A percentile compares a stretch with the other conserved stretches of the same genome.
Conservation (phyloP, 805 yeast species). For the Metschnikowia baotianmanensis region DNA sequence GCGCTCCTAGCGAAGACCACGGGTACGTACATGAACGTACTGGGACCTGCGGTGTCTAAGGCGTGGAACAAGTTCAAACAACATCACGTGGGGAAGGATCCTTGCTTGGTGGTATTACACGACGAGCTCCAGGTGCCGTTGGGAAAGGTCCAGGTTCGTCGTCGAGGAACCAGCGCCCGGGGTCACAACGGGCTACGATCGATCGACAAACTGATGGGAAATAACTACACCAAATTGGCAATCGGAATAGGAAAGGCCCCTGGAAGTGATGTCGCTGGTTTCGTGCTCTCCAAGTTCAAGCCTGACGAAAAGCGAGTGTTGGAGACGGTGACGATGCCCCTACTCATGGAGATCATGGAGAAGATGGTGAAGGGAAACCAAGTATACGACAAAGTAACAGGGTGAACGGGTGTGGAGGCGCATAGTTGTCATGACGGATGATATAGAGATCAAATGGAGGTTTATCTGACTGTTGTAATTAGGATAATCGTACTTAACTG, state of each 20-base stretch:
- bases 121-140: conserved; percentile 71
- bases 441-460: too few species aligned
- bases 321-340: conserved; percentile 39
- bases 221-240: conserved; percentile 60
- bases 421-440: neutral
- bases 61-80: conserved; percentile 40
- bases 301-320: conserved; percentile 43
- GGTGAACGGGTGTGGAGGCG: neutral
- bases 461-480: too few species aligned
- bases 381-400: conserved; percentile 8
- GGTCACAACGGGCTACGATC: conserved; percentile 86
- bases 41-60: conserved; percentile 56
- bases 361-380: conserved; percentile 26
- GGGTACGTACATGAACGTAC: conserved; percentile 65
- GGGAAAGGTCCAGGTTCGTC: conserved; percentile 65
- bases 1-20: conserved; percentile 48
- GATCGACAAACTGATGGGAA: conserved; percentile 47
- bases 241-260: conserved; percentile 77
- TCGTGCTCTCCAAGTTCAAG: conserved; percentile 59
- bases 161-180: conserved; percentile 58
- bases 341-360: conserved; percentile 37
- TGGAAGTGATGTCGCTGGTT: conserved; percentile 52
- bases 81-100: conserved; percentile 16
- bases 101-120: conserved; percentile 59
- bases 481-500: too few species aligned